These are phyloP conservation scores for Adansonia madagascariensis DNA, from an alignment of 441 rosid species.

Conservation along the genomic window DNA sequence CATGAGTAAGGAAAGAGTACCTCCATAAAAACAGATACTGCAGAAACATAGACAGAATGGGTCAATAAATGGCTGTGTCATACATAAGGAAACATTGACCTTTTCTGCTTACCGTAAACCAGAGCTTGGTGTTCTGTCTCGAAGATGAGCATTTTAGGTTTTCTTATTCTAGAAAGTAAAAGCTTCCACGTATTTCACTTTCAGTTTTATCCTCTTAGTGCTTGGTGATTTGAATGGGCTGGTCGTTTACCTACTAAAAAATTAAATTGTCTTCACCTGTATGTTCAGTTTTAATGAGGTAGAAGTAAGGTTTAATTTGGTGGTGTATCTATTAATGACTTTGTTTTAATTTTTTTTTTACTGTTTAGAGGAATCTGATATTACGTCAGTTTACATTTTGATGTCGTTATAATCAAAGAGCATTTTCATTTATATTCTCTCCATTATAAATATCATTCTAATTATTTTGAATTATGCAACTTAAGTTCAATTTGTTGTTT, in stretches of 20 bases:
- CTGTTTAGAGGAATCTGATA: neutral
- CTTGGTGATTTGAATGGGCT: neutral
- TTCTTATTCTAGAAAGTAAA: slow-evolving; percentile 10
- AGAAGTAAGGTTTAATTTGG: neutral
- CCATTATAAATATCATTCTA: neutral
- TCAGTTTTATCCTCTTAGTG: neutral
- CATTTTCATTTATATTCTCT: neutral
- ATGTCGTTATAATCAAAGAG: slow-evolving; percentile 1
- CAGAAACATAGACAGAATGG: neutral
- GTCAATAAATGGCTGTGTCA: neutral
- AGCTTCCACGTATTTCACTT: neutral
- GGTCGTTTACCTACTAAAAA: neutral
- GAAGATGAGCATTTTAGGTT: neutral
- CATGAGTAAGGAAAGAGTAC: neutral
- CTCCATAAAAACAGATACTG: neutral
- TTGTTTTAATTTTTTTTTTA: neutral
- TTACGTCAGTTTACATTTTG: neutral
- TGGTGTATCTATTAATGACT: neutral
- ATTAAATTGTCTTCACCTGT: slow-evolving; percentile 18
- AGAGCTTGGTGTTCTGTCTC: neutral
- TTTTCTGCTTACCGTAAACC: neutral
- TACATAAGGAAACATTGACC: neutral
- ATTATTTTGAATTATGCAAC: neutral
- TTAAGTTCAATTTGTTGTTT: neutral
- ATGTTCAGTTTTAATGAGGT: neutral